Evolutionary conservation across 192 early-diverging fungal genomes (phyloP).

Genomic region (Podila minutissima): DNA sequence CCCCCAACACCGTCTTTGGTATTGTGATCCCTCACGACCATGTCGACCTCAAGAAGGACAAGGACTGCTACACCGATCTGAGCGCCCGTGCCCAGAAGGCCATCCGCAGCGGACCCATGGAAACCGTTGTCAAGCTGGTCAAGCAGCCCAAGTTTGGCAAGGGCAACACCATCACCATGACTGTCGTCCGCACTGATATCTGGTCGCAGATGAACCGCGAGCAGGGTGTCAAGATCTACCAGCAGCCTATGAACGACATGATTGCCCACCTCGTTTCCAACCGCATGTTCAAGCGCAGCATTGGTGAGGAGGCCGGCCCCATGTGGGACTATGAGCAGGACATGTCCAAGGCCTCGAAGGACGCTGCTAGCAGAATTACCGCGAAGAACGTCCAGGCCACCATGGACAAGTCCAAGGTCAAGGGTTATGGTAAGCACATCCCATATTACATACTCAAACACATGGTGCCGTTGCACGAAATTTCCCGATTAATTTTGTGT

Average conservation of each 20-base stretch:
- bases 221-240: conserved; percentile 24
- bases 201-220: conserved; percentile 46
- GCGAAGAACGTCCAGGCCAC: conserved; percentile 22
- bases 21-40: conserved; percentile 38
- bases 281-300: conserved; percentile 22
- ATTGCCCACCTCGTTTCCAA: neutral
- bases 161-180: conserved; percentile 15
- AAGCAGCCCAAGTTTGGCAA: conserved; percentile 22
- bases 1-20: conserved; percentile 10
- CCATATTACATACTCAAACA: too few species aligned
- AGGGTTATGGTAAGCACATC: conserved; percentile 34
- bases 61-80: conserved; percentile 14
- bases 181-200: conserved; percentile 22
- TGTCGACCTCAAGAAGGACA: conserved; percentile 39
- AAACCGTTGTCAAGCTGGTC: conserved; percentile 45
- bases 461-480: neutral
- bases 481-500: neutral
- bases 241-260: conserved; percentile 16
- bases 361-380: neutral
- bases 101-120: conserved; percentile 7
- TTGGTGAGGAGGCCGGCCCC: conserved; percentile 28
- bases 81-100: conserved; percentile 5
- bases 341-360: conserved; percentile 9
- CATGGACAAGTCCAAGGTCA: conserved; percentile 21
- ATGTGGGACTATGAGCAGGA: conserved; percentile 43